phyloP scores from a whole-genome alignment of 345 rosid species.

The Lepidium aucheri region DNA sequence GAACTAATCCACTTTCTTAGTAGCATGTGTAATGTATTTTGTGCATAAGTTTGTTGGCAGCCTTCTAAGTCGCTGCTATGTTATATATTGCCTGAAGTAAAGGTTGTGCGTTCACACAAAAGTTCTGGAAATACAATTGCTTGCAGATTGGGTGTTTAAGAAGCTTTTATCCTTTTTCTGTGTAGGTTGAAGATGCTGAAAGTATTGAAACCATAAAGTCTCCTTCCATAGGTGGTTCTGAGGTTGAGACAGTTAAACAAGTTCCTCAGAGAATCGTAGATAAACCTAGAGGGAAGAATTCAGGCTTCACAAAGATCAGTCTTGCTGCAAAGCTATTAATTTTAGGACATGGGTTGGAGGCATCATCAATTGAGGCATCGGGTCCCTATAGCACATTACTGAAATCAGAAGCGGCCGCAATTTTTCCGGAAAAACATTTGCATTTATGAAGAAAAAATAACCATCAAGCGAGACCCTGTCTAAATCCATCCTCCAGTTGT shows the following conservation, averaged over 20 bases:
- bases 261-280: conserved; percentile 35
- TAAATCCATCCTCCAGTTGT: conserved; percentile 37
- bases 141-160: not conserved
- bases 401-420: conserved; percentile 73
- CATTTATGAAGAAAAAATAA: conserved; percentile 34
- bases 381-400: conserved; percentile 80
- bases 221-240: conserved; percentile 37
- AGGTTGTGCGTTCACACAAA: not conserved
- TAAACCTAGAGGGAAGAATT: conserved; percentile 32
- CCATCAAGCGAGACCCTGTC: conserved; percentile 31
- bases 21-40: conserved; percentile 6
- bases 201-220: conserved; percentile 62
- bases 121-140: not conserved
- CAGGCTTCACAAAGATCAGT: conserved; percentile 67
- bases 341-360: conserved; percentile 68
- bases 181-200: conserved; percentile 81
- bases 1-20: not conserved
- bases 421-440: conserved; percentile 58
- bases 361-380: conserved; percentile 66
- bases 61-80: not conserved
- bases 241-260: conserved; percentile 37
- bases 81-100: not conserved
- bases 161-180: conserved; percentile 20
- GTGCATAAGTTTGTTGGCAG: not conserved
- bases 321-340: conserved; percentile 83